Base-by-base conservation (phyloP, 352 stramenopile species). In the Globisporangium recalcitrans region DNA sequence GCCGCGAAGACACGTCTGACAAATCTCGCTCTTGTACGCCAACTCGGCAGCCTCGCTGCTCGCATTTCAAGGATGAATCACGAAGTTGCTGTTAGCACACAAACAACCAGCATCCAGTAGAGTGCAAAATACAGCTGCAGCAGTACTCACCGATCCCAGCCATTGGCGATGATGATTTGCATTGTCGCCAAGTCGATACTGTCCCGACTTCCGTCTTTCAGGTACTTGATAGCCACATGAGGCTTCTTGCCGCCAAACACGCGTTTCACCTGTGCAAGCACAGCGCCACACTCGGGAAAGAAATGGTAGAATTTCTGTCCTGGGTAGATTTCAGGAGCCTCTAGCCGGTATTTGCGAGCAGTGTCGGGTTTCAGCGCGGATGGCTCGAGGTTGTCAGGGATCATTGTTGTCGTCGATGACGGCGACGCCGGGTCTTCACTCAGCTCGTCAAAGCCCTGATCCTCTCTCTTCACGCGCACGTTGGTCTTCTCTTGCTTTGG, bases 131-230 rank as follows among this genome's bases (percentile, higher is more conserved):
- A 34, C n/a, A 58, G 34, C 14, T 47, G 31, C 4, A 36, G 8
- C 19, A 48, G 29, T 13, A 66, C 62, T 31, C 59, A 84, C 74
- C 74, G 69, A 36, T 90, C 69, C 77, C 82, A 93, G 40, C 86
- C 86, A 55, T 95, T 95, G 36, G 86, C 86, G 19, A 95, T 67
- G 14, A 95, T 61, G 21, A 95, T 84, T 58, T 93, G 79, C 73
- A 91, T 83, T 0, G 78, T 89, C 4, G 77, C 64, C 22, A 88
- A 38, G 49, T 93, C 79, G 6, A 93, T 61, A 36, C 73, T 78
- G 34, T 89, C 80, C 27, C 73, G 73, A 1, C 71, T 75, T 6
- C 74, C 74, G 53, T 90, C 77, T 2, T 73, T 70, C n/a, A 79
- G 2, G 58, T 93, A 95, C 27, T 83, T 72, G 24, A 95, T 71